Evolutionary conservation across 441 rosid species (phyloP), one percentile per base, ranked within the genome.

Genomic region (Hypseocharis bilobata): DNA sequence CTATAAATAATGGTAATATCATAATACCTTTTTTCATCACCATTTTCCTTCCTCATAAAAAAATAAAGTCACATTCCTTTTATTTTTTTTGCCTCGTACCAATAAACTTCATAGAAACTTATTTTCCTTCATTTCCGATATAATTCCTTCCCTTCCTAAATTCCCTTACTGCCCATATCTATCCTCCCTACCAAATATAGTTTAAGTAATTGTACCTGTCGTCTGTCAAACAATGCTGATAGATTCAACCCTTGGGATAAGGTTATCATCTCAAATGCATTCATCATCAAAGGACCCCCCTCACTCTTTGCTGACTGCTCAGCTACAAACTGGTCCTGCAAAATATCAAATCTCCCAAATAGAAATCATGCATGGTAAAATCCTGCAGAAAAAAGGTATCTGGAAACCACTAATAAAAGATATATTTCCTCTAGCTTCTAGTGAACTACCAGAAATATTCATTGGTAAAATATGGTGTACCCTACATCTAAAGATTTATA

Each of bases 181-280:
- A 22, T 23, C 57, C 57, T 52, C n/a, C 11, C 25, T 45, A 59
- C 47, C 63, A 57, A 27, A 64, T 52, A 62, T 60, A 54, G 32
- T 30, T 59, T 51, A 63, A 28, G 57, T 7, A 59, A 56, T 38
- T 28, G 8, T 80, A 92, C 96, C 95, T 88, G 96, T 64, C 75
- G 83, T 72, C 95, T 80, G 58, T 92, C 98, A 82, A 92, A 92
- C 70, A 92, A 74, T 62, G 88, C 91, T 30, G 96, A 85, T 64
- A 92, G 78, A 72, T 92, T 92, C 77, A 92, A 80, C 55, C 97
- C 98, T 72, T 92, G 98, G 25, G 97, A 92, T 71, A 92, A 78
- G 7, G 94, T 86, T 55, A 92, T 92, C 91, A 92, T 85, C 84
- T 92, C 98, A 78, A 92, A 92, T 45, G 98, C 98, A 76, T 92